These are phyloP conservation scores for Colletotrichum truncatum DNA, from an alignment of 2,329 filamentous ascomycete genomes.

Conservation along the genomic window DNA sequence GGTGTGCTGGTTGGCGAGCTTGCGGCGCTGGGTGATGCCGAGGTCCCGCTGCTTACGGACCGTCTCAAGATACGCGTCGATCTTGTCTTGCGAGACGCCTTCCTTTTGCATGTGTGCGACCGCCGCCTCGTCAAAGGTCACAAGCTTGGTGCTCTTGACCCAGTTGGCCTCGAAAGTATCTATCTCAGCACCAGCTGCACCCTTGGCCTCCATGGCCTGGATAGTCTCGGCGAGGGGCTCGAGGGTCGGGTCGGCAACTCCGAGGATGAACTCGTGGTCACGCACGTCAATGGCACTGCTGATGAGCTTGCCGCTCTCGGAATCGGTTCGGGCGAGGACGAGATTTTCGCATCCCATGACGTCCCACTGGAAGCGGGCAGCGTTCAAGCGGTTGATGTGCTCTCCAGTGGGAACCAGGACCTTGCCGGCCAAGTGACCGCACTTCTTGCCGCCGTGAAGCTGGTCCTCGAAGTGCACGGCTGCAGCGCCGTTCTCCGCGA, in stretches of 20 bases:
- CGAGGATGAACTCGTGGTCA: slow-evolving; percentile 97
- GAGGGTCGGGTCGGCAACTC: slow-evolving; percentile 77
- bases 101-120: slow-evolving; percentile 76
- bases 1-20: slow-evolving; percentile 74
- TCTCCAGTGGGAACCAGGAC: slow-evolving; percentile 93
- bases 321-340: slow-evolving; percentile 94
- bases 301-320: slow-evolving; percentile 90
- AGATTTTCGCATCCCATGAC: slow-evolving; percentile 97
- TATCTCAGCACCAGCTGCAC: slow-evolving; percentile 81
- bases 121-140: slow-evolving; percentile 93
- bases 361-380: slow-evolving; percentile 97
- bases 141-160: slow-evolving; percentile 85
- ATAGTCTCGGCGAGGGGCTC: slow-evolving; percentile 88
- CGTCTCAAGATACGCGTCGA: slow-evolving; percentile 73
- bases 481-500: slow-evolving; percentile 95
- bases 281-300: slow-evolving; percentile 92
- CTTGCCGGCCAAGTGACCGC: slow-evolving; percentile 94
- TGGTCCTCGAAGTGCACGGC: slow-evolving; percentile 99
- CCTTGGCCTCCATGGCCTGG: slow-evolving; percentile 86
- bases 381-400: slow-evolving; percentile 94
- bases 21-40: slow-evolving; percentile 80
- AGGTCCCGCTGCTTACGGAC: slow-evolving; percentile 74
- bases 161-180: slow-evolving; percentile 87
- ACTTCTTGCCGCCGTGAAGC: slow-evolving; percentile 97
- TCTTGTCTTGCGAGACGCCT: slow-evolving; percentile 69